phyloP scores from a whole-genome alignment of 192 early-diverging fungal species.

The Rhizophlyctis rosea region DNA sequence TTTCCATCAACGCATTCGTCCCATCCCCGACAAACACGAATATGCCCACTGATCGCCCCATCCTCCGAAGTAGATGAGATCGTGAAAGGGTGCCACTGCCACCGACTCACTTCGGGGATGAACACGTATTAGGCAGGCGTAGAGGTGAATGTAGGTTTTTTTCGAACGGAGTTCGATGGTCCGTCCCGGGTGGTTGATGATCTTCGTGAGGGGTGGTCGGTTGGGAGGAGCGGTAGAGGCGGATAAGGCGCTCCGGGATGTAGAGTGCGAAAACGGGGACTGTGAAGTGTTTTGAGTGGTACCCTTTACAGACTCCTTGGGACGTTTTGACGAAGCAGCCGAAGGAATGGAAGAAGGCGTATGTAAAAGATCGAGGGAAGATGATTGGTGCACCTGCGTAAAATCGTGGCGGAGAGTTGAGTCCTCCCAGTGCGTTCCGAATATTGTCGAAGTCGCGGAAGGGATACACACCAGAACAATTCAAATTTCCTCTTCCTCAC shows the following conservation, averaged over 20 bases:
- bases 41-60: slow-evolving; percentile 69
- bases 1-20: no score
- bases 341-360: slow-evolving; percentile 61
- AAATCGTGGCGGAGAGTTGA: no score
- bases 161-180: slow-evolving; percentile 66
- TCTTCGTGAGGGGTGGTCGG: slow-evolving; percentile 60
- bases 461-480: slow-evolving; percentile 59
- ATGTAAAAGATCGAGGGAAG: slow-evolving; percentile 65
- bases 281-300: slow-evolving; percentile 26
- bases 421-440: no score
- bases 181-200: slow-evolving; percentile 73
- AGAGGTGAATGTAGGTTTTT: slow-evolving; percentile 41
- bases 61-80: slow-evolving; percentile 80
- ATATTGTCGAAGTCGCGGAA: no score
- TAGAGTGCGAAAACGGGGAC: slow-evolving; percentile 51
- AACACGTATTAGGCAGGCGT: slow-evolving; percentile 77
- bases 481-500: slow-evolving; percentile 63
- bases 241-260: slow-evolving; percentile 61
- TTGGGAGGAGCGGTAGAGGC: slow-evolving; percentile 54
- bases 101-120: slow-evolving; percentile 60
- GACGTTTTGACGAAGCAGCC: slow-evolving; percentile 39
- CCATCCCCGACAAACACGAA: slow-evolving; percentile 73
- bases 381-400: slow-evolving; percentile 67
- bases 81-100: slow-evolving; percentile 86
- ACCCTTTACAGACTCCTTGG: slow-evolving; percentile 39